Evolutionary conservation across 345 rosid genomes (phyloP).

Genomic region (Acer campestre): DNA sequence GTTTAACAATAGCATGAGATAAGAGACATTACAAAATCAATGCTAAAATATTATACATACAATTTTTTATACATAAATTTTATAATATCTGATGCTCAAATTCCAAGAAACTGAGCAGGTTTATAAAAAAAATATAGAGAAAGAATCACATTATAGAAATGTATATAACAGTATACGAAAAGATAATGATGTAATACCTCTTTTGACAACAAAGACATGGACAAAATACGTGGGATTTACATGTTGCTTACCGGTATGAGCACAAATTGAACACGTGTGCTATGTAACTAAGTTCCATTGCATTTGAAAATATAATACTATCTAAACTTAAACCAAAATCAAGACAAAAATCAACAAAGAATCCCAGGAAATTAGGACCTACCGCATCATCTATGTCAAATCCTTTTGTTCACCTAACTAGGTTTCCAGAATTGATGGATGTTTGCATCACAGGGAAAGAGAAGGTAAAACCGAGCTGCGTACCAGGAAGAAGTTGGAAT

Average conservation of each 20-base stretch:
- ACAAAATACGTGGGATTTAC: not conserved
- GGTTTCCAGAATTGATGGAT: no score
- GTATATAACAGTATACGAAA: not conserved
- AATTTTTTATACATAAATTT: not conserved
- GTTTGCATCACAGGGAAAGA: no score
- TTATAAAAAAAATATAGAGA: no score
- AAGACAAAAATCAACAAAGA: not conserved
- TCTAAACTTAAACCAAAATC: not conserved
- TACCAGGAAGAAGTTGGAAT: no score
- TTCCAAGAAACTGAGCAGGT: not conserved
- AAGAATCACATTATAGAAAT: not conserved
- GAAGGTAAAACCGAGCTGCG: no score
- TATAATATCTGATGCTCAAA: not conserved
- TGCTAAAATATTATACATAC: not conserved
- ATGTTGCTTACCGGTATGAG: not conserved
- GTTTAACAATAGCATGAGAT: not conserved
- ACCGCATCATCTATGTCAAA: no score
- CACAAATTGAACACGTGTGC: not conserved
- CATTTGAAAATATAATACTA: no score
- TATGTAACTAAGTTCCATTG: not conserved
- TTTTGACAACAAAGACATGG: no score
- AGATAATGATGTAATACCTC: not conserved
- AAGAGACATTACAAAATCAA: no score
- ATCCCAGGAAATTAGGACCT: not conserved
- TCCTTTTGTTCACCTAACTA: no score